Evolutionary conservation across 306 rosid genomes (phyloP), one percentile per base, ranked within the genome.

Genomic region (Biancaea sappan): DNA sequence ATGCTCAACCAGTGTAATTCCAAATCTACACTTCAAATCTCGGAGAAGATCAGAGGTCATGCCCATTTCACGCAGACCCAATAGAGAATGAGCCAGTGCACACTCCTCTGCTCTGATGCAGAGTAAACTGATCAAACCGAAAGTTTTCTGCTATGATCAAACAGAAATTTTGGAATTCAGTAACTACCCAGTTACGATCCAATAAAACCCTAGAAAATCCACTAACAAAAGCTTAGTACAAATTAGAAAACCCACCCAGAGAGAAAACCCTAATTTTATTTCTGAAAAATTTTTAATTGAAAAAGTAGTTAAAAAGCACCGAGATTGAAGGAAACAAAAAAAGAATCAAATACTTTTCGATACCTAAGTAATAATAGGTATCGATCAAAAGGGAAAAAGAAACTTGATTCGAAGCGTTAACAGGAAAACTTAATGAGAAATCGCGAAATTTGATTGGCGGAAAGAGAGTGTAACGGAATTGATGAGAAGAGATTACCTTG

Each of bases 161-260:
- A 56, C 26, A n/a, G 18, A 52, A 74, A 66, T 72, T 83, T 66
- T 71, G 72, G 44, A 83, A 69, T 78, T 78, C 57, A 41, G 83
- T 69, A 72, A 75, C 37, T 53, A 8, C 24, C 74, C 72, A 79
- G 58, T 40, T 54, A 63, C 52, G 82, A 79, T 76, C 79, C 81
- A 83, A 76, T 12, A 46, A 79, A 83, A 79, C 79, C 87, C 87
- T 79, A 76, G 53, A 70, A 68, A 74, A 67, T 29, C 59, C 61
- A 60, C 76, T 38, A 67, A 32, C 51, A 54, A 29, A 74, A 48
- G 25, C 56, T 70, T 53, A 78, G 80, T 53, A 74, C 22, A 56
- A 9, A 13, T 19, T 46, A 31, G 25, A 70, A 73, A 4, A 62
- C 65, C 65, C 50, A 58, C 18, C 25, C 52, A 14, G 47, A 57